Conservation (phyloP, 352 stramenopile genomes). For the Elongisporangium undulatum region DNA sequence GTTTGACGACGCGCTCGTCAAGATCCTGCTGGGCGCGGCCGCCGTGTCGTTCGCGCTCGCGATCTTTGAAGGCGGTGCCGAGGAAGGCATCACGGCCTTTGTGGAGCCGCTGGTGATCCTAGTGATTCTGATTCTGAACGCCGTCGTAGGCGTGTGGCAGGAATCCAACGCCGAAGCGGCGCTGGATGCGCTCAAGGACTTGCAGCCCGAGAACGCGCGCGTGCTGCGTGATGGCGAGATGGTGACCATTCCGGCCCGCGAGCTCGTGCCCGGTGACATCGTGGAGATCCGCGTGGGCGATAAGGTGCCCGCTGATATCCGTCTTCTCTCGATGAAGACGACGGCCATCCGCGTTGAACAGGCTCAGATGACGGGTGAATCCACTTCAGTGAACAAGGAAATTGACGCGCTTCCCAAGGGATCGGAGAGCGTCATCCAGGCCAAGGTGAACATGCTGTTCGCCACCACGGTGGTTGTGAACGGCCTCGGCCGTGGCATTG, state of each 20-base stretch:
- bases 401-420: slow-evolving; percentile 65
- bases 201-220: slow-evolving; percentile 92
- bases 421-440: slow-evolving; percentile 85
- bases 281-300: slow-evolving; percentile 96
- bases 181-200: slow-evolving; percentile 94
- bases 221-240: slow-evolving; percentile 86
- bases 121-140: slow-evolving; percentile 96
- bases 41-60: slow-evolving; percentile 93
- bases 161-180: slow-evolving; percentile 91
- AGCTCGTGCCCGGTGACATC: slow-evolving; percentile 97
- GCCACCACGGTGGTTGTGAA: slow-evolving; percentile 97
- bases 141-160: slow-evolving; percentile 96
- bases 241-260: slow-evolving; percentile 75
- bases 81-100: slow-evolving; percentile 89
- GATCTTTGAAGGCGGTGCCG: slow-evolving; percentile 84
- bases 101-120: slow-evolving; percentile 98
- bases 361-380: slow-evolving; percentile 96
- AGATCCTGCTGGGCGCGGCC: slow-evolving; percentile 97
- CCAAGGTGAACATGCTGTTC: slow-evolving; percentile 97
- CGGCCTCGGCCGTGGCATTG: slow-evolving; percentile 90
- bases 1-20: slow-evolving; percentile 98
- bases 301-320: slow-evolving; percentile 96
- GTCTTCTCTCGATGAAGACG: slow-evolving; percentile 94
- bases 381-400: slow-evolving; percentile 90
- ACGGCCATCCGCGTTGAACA: slow-evolving; percentile 95